These are phyloP conservation scores for Knoxdaviesia capensis DNA, from an alignment of 2,329 filamentous ascomycete genomes.

Conservation along the genomic window DNA sequence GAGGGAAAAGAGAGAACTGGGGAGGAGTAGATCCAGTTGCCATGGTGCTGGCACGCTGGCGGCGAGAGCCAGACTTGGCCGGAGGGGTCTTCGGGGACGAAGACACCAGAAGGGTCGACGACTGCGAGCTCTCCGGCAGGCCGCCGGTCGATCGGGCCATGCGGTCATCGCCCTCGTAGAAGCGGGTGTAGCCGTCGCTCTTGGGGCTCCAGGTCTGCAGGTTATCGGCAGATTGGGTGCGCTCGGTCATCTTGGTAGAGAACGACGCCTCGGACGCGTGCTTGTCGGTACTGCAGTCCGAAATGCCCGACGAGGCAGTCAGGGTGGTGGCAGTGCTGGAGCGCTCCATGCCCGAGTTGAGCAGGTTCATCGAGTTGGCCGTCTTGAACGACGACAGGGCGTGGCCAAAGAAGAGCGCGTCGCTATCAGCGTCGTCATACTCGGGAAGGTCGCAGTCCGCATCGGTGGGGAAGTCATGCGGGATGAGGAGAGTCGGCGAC, in stretches of 20 bases:
- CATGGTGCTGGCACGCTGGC: slow-evolving; percentile 7
- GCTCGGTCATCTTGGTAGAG: slow-evolving; percentile 31
- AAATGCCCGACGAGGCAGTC: slow-evolving; percentile 25
- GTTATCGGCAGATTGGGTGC: slow-evolving; percentile 22
- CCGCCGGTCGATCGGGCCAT: too few species aligned
- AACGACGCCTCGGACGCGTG: slow-evolving; percentile 34
- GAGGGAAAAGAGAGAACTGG: background rate
- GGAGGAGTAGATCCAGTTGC: slow-evolving; percentile 11
- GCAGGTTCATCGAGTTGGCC: slow-evolving; percentile 13
- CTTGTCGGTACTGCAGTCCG: slow-evolving; percentile 26
- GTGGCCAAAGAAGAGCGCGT: slow-evolving; percentile 7
- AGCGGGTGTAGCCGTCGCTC: slow-evolving; percentile 10
- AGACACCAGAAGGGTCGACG: too few species aligned
- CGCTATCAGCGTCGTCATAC: slow-evolving; percentile 14
- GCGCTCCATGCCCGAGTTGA: slow-evolving; percentile 15
- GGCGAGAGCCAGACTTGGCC: slow-evolving; percentile 27
- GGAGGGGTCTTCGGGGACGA: slow-evolving; percentile 11
- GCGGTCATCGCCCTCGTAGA: too few species aligned
- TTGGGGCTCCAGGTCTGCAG: slow-evolving; percentile 8
- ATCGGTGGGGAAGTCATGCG: slow-evolving; percentile 25
- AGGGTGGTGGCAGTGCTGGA: slow-evolving; percentile 34
- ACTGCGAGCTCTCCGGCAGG: too few species aligned
- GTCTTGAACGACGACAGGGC: slow-evolving; percentile 6
- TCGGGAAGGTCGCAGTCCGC: slow-evolving; percentile 3
- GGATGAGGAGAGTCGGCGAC: slow-evolving; percentile 42